phyloP scores from a whole-genome alignment of 139 green algal genomes.

The Chlamydomonas schloesseri region DNA sequence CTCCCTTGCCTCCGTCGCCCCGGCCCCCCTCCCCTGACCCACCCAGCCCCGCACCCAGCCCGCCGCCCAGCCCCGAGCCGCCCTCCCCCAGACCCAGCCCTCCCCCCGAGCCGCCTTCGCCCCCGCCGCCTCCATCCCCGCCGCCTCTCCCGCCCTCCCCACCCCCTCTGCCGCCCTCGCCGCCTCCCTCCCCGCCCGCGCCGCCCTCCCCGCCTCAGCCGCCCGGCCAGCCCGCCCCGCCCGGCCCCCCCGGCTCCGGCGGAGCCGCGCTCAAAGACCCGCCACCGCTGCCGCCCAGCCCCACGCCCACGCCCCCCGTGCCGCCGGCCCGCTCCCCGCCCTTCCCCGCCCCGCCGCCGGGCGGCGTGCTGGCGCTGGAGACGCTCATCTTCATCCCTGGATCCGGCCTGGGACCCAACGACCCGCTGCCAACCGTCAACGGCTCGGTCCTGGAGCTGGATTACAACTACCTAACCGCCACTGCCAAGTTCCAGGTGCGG shows the following conservation, averaged over 20 bases:
- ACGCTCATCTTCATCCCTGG: neutral
- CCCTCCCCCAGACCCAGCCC: neutral
- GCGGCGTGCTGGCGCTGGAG: neutral
- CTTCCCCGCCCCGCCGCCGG: neutral
- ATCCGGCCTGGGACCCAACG: neutral
- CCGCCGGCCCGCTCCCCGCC: neutral
- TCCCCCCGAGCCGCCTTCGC: neutral
- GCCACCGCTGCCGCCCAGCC: neutral
- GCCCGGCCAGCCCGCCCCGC: neutral
- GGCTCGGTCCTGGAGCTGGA: neutral
- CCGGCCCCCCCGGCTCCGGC: neutral
- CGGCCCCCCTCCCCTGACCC: neutral
- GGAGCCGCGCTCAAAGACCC: too few species aligned
- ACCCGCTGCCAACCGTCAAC: neutral
- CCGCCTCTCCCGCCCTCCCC: neutral
- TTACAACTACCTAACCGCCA: slow-evolving; percentile 34
- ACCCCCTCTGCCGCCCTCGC: neutral
- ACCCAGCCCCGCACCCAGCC: neutral
- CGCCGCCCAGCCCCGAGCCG: too few species aligned
- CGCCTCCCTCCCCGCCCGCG: neutral
- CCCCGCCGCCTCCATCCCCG: neutral
- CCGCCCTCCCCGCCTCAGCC: neutral
- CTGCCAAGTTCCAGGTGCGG: slow-evolving; percentile 11
- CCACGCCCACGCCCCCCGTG: neutral
- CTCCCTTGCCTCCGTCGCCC: neutral